These are phyloP conservation scores for Rosa lucieae DNA, from an alignment of 306 rosid species.

Conservation along the genomic window DNA sequence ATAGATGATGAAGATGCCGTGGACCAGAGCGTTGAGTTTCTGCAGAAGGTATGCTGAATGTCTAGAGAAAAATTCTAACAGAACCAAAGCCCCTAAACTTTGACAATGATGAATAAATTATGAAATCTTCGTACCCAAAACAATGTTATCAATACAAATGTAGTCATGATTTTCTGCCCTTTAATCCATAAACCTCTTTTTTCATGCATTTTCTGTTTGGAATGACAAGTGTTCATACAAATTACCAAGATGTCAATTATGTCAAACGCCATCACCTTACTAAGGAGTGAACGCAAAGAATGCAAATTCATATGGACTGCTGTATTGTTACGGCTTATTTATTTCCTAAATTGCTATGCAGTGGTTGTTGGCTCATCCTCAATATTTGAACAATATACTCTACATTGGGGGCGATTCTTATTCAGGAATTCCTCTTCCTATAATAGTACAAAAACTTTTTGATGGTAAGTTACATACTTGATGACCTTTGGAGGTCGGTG, in stretches of 20 bases:
- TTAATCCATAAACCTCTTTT: background rate
- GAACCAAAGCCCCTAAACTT: background rate
- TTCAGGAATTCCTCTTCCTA: slow-evolving; percentile 33
- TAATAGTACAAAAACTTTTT: slow-evolving; percentile 24
- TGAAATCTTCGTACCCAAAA: no score
- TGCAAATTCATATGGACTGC: background rate
- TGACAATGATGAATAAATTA: background rate
- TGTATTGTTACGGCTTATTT: background rate
- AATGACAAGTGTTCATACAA: background rate
- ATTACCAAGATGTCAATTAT: background rate
- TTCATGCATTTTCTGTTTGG: background rate
- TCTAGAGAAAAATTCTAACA: background rate
- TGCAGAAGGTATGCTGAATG: slow-evolving; percentile 14
- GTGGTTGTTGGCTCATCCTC: slow-evolving; percentile 33
- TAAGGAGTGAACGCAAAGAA: background rate
- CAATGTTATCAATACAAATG: background rate
- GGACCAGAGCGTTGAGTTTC: slow-evolving; percentile 18
- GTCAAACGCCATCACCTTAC: background rate
- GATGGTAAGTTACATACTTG: slow-evolving; percentile 12
- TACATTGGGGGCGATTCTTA: slow-evolving; percentile 33
- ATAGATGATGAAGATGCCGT: slow-evolving; percentile 19
- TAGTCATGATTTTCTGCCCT: background rate
- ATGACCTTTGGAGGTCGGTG: background rate
- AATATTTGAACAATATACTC: slow-evolving; percentile 26
- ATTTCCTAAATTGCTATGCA: slow-evolving; percentile 6